Evolutionary conservation across 1,284 basidiomycete genomes (phyloP), one percentile per base, ranked within the genome.

Genomic region (Trichosporon sp.): DNA sequence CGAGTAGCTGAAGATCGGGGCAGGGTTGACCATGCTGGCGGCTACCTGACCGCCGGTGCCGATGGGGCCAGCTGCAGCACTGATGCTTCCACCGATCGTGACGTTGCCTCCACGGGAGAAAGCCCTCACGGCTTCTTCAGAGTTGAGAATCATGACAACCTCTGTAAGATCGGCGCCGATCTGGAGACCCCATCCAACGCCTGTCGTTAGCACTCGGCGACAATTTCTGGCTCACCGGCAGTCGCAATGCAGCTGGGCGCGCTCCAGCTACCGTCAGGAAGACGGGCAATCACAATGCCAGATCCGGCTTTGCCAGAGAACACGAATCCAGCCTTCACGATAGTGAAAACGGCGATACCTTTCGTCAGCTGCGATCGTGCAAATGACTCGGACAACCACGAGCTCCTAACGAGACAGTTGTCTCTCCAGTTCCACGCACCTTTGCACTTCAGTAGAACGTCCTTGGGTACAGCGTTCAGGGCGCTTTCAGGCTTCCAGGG

Each of bases 181-280:
- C 81, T 96, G 95, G 56, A 98, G 86, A 56, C 95, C 95, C 88
- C 95, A 95, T 40, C 95, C 95, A 5, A 96, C 85, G n/a, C 73
- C 73, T 65, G 46, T 2, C 10, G 36, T 29, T 16, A 54, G 49
- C n/a, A n/a, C n/a, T n/a, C n/a, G n/a, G n/a, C n/a, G n/a, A n/a
- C n/a, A n/a, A 54, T 16, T 27, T 29, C 14, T 8, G 7, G 16
- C 65, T 56, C 23, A 63, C 93, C 92, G 25, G 92, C 95, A 0
- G 95, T 98, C n/a, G 92, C 95, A 77, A 99, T 96, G 81, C 95
- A 97, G 49, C 90, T 93, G 0, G 95, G 95, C 1, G 95, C 95
- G 56, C 91, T 94, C 95, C 95, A 98, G 21, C 91, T 94, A 66
- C 95, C 96, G 75, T 98, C 95, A 4, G 91, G 90, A 36, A 98